Evolutionary conservation across 768 basidiomycete species (phyloP).

Genomic region (Cystobasidiopsis lactophilus): DNA sequence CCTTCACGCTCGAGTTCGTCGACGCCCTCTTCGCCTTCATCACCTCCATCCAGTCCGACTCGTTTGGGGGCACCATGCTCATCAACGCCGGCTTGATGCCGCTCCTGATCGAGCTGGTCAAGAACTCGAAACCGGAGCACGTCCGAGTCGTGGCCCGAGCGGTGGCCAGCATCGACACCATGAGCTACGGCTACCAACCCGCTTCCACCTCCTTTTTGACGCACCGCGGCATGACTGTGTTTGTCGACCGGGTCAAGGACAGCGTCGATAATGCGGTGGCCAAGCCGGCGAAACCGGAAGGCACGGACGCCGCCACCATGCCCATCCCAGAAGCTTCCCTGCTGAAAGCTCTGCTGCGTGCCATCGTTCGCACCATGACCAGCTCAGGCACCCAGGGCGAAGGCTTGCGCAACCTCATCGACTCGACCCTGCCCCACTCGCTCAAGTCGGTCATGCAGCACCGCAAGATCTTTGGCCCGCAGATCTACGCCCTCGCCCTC

Average conservation of each 20-base stretch:
- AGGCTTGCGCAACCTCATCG: slow-evolving; percentile 79
- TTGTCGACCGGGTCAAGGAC: slow-evolving; percentile 68
- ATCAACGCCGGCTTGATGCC: slow-evolving; percentile 82
- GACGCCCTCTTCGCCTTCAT: slow-evolving; percentile 73
- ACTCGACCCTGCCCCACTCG: slow-evolving; percentile 60
- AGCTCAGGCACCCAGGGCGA: slow-evolving; percentile 69
- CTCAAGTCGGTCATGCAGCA: slow-evolving; percentile 72
- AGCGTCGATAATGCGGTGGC: slow-evolving; percentile 16
- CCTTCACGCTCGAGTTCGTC: slow-evolving; percentile 24
- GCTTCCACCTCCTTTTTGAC: slow-evolving; percentile 72
- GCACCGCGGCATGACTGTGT: slow-evolving; percentile 56
- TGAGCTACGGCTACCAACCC: slow-evolving; percentile 68
- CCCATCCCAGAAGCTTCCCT: slow-evolving; percentile 24
- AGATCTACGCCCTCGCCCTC: slow-evolving; percentile 43
- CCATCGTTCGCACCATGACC: slow-evolving; percentile 94
- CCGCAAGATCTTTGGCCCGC: slow-evolving; percentile 62
- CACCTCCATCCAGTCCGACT: slow-evolving; percentile 62
- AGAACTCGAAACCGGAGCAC: slow-evolving; percentile 29
- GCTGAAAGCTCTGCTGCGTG: slow-evolving; percentile 74
- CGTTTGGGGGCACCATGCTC: slow-evolving; percentile 74
- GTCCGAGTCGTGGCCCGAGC: slow-evolving; percentile 49
- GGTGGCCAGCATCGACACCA: slow-evolving; percentile 75
- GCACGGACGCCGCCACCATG: neutral
- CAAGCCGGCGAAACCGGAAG: slow-evolving; percentile 13
- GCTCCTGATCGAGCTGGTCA: slow-evolving; percentile 66